Conservation (phyloP, 2,329 filamentous ascomycete species). For the Epichloe bromicola region DNA sequence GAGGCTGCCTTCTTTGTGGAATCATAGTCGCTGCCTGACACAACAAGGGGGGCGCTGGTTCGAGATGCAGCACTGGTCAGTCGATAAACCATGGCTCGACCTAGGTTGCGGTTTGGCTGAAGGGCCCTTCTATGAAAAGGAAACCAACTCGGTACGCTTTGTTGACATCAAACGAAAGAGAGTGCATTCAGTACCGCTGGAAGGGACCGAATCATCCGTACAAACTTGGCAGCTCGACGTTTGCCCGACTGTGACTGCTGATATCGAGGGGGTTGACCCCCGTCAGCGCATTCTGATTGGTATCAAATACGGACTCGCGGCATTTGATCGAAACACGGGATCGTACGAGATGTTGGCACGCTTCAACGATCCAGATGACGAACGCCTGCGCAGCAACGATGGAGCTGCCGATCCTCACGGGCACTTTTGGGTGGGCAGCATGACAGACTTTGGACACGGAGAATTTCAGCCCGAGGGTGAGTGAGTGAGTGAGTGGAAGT, state of each 20-base stretch:
- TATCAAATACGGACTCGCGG: constrained; percentile 70
- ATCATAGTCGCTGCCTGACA: not conserved
- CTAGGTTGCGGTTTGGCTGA: constrained; percentile 58
- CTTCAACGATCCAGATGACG: constrained; percentile 31
- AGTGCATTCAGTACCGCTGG: constrained; percentile 58
- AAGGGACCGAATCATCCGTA: constrained; percentile 47
- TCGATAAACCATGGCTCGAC: constrained; percentile 40
- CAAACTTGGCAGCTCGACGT: constrained; percentile 45
- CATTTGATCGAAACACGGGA: constrained; percentile 52
- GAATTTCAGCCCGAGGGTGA: constrained; percentile 48
- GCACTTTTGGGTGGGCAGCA: constrained; percentile 72
- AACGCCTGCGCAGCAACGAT: constrained; percentile 61
- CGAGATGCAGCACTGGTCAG: constrained; percentile 28
- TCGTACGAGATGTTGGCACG: constrained; percentile 39
- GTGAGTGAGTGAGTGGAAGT: constrained; percentile 5
- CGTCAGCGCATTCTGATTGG: constrained; percentile 59
- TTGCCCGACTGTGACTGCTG: constrained; percentile 56
- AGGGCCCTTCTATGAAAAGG: constrained; percentile 59
- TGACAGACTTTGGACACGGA: constrained; percentile 58
- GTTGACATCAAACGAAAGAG: constrained; percentile 72
- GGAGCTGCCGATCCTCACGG: constrained; percentile 69
- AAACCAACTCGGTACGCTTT: constrained; percentile 55
- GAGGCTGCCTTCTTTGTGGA: not conserved
- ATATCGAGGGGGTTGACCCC: constrained; percentile 54
- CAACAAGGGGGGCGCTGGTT: not conserved